Evolutionary conservation across 2,329 filamentous ascomycete genomes (phyloP).

Genomic region (Aspergillus persii): DNA sequence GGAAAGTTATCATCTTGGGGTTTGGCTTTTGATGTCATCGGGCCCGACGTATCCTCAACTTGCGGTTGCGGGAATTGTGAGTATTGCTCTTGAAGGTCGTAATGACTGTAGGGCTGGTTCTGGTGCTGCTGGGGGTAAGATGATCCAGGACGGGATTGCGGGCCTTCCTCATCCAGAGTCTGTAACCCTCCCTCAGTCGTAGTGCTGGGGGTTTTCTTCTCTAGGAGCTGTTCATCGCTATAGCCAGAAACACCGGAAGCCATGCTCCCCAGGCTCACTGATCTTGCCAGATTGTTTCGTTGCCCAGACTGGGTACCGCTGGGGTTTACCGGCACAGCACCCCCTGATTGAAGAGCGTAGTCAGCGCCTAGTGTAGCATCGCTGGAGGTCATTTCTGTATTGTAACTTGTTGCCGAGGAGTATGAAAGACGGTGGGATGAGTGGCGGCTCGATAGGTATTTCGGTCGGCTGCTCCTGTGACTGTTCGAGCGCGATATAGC

Average conservation of each 20-base stretch:
- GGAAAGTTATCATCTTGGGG: slow-evolving; percentile 60
- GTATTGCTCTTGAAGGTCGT: slow-evolving; percentile 3
- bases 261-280: slow-evolving; percentile 87
- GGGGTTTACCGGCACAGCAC: slow-evolving; percentile 58
- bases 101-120: slow-evolving; percentile 21
- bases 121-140: slow-evolving; percentile 27
- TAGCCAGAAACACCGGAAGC: slow-evolving; percentile 67
- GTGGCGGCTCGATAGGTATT: slow-evolving; percentile 55
- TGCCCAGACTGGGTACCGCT: slow-evolving; percentile 21
- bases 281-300: slow-evolving; percentile 60
- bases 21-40: slow-evolving; percentile 70
- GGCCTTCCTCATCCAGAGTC: slow-evolving; percentile 60
- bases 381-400: slow-evolving; percentile 62
- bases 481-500: slow-evolving; percentile 22
- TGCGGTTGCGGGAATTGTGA: slow-evolving; percentile 28
- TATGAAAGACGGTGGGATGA: slow-evolving; percentile 58
- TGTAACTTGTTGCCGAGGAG: slow-evolving; percentile 55
- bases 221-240: slow-evolving; percentile 49
- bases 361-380: slow-evolving; percentile 75
- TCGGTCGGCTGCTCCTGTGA: slow-evolving; percentile 49
- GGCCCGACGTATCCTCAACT: slow-evolving; percentile 44
- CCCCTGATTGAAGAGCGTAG: slow-evolving; percentile 78
- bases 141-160: slow-evolving; percentile 37
- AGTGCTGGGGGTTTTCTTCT: slow-evolving; percentile 41
- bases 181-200: slow-evolving; percentile 50